These are phyloP conservation scores for Penicillium salamii DNA, from an alignment of 495 filamentous ascomycete genomes.

Conservation along the genomic window DNA sequence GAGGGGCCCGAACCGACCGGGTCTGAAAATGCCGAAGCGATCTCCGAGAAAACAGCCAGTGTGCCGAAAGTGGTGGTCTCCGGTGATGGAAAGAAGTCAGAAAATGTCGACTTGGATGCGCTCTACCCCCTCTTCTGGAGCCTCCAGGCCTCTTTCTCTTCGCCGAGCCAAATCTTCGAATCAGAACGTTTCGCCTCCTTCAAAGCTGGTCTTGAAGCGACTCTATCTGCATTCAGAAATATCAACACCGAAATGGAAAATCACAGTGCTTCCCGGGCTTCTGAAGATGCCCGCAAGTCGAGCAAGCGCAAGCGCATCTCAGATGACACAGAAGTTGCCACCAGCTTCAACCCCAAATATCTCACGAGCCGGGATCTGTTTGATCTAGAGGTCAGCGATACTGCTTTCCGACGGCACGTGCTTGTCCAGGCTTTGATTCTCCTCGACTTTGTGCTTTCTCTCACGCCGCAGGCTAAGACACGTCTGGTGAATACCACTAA, in stretches of 20 bases:
- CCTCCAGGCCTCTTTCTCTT: conserved; percentile 86
- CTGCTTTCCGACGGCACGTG: conserved; percentile 89
- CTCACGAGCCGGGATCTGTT: conserved; percentile 93
- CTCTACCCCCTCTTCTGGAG: conserved; percentile 95
- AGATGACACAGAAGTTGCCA: conserved; percentile 60
- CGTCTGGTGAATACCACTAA: conserved; percentile 72
- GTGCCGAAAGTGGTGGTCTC: conserved; percentile 53
- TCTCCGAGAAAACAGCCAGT: conserved; percentile 19
- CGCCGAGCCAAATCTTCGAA: conserved; percentile 78
- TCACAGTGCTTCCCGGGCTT: conserved; percentile 44
- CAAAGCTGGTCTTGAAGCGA: conserved; percentile 72
- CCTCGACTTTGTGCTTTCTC: conserved; percentile 85
- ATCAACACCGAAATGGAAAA: conserved; percentile 68
- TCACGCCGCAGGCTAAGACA: conserved; percentile 78
- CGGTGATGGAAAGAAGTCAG: conserved; percentile 39
- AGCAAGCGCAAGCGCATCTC: conserved; percentile 70
- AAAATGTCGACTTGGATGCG: conserved; percentile 59
- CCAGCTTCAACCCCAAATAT: conserved; percentile 93
- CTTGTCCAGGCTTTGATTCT: conserved; percentile 92
- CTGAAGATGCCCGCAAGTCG: conserved; percentile 59
- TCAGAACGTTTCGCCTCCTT: conserved; percentile 67
- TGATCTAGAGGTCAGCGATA: conserved; percentile 90
- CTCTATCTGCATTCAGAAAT: conserved; percentile 72
- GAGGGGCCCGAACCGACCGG: conserved; percentile 46
- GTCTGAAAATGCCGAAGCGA: conserved; percentile 20